Evolutionary conservation across 1,284 basidiomycete genomes (phyloP).

Genomic region (Cryptococcus sp.): DNA sequence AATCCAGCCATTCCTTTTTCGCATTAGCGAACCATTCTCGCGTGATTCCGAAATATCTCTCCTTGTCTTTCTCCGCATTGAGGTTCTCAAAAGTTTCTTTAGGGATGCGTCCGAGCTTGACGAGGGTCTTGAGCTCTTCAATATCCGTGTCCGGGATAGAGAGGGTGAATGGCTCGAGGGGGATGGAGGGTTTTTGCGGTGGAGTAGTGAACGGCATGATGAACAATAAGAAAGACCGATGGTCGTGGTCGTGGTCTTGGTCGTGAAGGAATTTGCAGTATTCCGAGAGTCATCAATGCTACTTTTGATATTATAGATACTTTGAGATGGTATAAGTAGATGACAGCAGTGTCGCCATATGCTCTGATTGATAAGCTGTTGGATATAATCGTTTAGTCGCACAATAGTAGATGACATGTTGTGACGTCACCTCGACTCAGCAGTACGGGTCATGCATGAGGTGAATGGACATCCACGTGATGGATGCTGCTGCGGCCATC

Average conservation of each 20-base stretch:
- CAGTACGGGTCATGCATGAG: too few relatives aligned
- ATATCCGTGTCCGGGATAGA: slow-evolving; percentile 34
- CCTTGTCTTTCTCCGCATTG: slow-evolving; percentile 1
- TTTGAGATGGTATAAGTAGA: too few relatives aligned
- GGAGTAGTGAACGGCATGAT: slow-evolving; percentile 19
- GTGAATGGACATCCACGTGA: too few relatives aligned
- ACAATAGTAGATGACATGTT: too few relatives aligned
- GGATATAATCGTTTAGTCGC: too few relatives aligned
- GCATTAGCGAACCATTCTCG: slow-evolving; percentile 26
- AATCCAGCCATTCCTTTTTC: slow-evolving; percentile 22
- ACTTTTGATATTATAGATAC: too few relatives aligned
- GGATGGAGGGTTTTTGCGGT: slow-evolving; percentile 32
- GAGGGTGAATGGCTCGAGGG: slow-evolving; percentile 32
- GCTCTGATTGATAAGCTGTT: too few relatives aligned
- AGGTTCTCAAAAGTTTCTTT: slow-evolving; percentile 44
- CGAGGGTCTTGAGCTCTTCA: slow-evolving; percentile 33
- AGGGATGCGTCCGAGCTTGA: slow-evolving; percentile 24
- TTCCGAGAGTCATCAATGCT: too few relatives aligned
- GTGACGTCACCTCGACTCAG: too few relatives aligned
- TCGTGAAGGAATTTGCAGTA: too few relatives aligned
- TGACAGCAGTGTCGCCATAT: too few relatives aligned
- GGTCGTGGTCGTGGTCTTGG: neutral
- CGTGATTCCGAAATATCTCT: slow-evolving; percentile 25
- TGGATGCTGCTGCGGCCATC: too few relatives aligned
- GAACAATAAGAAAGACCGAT: neutral